phyloP scores from a whole-genome alignment of 1,284 basidiomycete genomes.

The Cryptococcus sp. region DNA sequence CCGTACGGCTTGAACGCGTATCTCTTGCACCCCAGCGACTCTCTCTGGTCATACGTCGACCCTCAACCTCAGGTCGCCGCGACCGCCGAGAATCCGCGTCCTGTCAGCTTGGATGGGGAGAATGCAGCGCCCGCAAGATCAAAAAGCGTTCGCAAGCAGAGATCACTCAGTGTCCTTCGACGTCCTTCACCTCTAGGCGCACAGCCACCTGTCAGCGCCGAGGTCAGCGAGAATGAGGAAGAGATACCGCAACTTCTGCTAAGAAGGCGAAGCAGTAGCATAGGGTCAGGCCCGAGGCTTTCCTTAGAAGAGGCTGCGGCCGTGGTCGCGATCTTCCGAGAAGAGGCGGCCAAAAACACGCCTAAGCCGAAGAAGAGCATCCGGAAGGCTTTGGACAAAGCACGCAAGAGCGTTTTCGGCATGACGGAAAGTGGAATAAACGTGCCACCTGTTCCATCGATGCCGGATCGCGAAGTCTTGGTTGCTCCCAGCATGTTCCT shows the following conservation, averaged over 20 bases:
- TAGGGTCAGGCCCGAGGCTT: slow-evolving; percentile 8
- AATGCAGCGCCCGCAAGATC: neutral
- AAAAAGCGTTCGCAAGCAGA: slow-evolving; percentile 11
- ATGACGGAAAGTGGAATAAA: neutral
- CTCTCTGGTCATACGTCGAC: slow-evolving; percentile 39
- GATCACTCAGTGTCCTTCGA: slow-evolving; percentile 14
- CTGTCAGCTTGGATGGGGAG: neutral
- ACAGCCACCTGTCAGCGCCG: slow-evolving; percentile 30
- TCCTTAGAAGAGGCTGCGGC: slow-evolving; percentile 7
- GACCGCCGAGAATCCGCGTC: slow-evolving; percentile 3
- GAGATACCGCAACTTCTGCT: slow-evolving; percentile 6
- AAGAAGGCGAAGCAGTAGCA: slow-evolving; percentile 20
- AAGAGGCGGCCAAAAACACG: neutral
- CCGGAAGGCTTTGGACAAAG: slow-evolving; percentile 15
- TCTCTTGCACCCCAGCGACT: slow-evolving; percentile 43
- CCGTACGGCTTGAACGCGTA: slow-evolving; percentile 45
- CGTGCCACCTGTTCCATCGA: slow-evolving; percentile 1
- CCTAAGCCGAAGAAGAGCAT: slow-evolving; percentile 19
- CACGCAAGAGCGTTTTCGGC: slow-evolving; percentile 14
- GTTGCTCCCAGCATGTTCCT: slow-evolving; percentile 7
- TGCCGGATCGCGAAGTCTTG: slow-evolving; percentile 5
- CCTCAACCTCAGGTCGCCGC: slow-evolving; percentile 20
- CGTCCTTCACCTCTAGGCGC: slow-evolving; percentile 26
- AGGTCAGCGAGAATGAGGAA: slow-evolving; percentile 8
- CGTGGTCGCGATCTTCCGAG: slow-evolving; percentile 8